Evolutionary conservation across 2,329 filamentous ascomycete genomes (phyloP), one percentile per base, ranked within the genome.

Genomic region (Fusarium staphyleae): DNA sequence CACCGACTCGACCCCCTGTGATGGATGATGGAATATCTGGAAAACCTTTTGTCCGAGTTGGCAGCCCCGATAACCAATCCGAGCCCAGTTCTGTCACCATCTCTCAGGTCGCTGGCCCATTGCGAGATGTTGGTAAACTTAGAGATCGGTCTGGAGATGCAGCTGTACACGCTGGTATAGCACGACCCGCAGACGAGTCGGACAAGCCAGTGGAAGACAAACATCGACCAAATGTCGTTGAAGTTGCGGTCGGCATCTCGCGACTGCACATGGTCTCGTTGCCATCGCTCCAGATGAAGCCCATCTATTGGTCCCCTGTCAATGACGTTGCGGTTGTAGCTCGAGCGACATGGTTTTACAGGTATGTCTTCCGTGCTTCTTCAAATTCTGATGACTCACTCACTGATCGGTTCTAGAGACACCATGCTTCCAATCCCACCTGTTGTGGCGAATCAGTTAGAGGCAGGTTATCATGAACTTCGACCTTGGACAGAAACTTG

Each of bases 291-390:
- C 82, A 90, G 67, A 96, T 99, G 92, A 91, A 93, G 72, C 95
- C 95, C 0, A 97, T 98, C 54, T 99, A 99, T 71, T 99, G 95
- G 95, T 93, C 89, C 14, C 93, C 95, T 7, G 83, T 98, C 26
- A 92, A 96, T 66, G 95, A 98, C 68, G 84, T 96, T 26, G 88
- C 91, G 6, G 80, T 87, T 29, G 92, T 98, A 2, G 81, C 89
- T 51, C 83, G 95, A 61, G 92, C 90, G 1, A 98, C 93, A 1
- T 99, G 95, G 95, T 99, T 99, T 71, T 98, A 98, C 74, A 89
- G 89, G 76, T 82, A 69, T 52, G 72, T 57, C 3, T 9, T 29
- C 19, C 10, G 13, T 13, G 4, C 4, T 8, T 22, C 22, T 4
- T 24, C 5, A 24, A n/a, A 5, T 10, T 26, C 5, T 5, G 6